phyloP scores from a whole-genome alignment of 495 filamentous ascomycete genomes.

The Talaromyces adpressus region DNA sequence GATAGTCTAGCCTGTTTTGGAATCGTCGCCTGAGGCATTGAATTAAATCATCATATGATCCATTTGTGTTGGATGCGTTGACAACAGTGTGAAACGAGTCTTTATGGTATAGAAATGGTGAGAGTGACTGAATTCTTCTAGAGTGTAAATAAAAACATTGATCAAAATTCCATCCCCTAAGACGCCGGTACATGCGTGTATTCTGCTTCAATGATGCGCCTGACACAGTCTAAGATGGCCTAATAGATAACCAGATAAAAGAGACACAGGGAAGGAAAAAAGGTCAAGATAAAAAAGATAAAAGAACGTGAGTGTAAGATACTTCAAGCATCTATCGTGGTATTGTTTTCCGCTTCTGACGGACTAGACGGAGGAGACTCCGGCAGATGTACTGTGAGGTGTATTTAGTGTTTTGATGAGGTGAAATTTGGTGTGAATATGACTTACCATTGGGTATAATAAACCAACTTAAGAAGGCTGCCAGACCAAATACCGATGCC shows the following conservation, averaged over 20 bases:
- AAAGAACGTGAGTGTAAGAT: neutral
- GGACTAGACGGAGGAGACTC: conserved; percentile 3
- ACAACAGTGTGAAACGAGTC: neutral
- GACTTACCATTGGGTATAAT: conserved; percentile 66
- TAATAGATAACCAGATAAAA: neutral
- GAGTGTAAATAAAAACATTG: neutral
- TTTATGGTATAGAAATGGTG: neutral
- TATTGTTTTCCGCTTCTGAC: neutral
- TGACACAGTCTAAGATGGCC: neutral
- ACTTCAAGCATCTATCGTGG: neutral
- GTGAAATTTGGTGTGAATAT: neutral
- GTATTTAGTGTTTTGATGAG: neutral
- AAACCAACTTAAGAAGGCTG: conserved; percentile 58
- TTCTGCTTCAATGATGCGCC: neutral
- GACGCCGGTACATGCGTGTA: neutral
- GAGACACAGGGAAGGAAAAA: no score
- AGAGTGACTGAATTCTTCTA: neutral
- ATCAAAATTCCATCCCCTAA: neutral
- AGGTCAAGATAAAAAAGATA: neutral
- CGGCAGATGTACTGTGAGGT: conserved; percentile 5
- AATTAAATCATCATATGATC: neutral
- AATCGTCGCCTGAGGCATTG: neutral
- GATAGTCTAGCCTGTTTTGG: neutral
- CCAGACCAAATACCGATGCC: conserved; percentile 55
- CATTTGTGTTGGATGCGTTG: neutral